Evolutionary conservation across 2,329 filamentous ascomycete genomes (phyloP).

Genomic region (Sphaceloma murrayae): DNA sequence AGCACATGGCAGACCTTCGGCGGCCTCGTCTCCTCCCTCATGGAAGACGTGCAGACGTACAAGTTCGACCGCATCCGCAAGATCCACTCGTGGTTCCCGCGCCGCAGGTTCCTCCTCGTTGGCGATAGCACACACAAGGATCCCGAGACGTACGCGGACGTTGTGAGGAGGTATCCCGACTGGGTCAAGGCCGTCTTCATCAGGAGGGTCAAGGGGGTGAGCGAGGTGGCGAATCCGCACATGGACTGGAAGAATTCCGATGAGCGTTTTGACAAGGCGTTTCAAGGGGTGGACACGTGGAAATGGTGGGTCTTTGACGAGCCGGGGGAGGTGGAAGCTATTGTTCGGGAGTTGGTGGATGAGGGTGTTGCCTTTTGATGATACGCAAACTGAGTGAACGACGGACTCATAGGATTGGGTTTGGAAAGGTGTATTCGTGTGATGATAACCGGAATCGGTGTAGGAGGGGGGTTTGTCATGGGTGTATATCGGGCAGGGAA

Average conservation of each 20-base stretch:
- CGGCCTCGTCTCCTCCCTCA: slow-evolving; percentile 69
- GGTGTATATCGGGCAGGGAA: too few species aligned
- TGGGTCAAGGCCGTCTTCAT: slow-evolving; percentile 84
- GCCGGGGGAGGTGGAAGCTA: slow-evolving; percentile 49
- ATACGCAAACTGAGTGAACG: neutral
- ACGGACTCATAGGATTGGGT: neutral
- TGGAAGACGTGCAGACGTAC: slow-evolving; percentile 72
- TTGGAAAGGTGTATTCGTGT: neutral
- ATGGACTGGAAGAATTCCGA: slow-evolving; percentile 59
- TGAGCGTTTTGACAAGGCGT: slow-evolving; percentile 72
- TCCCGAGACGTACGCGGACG: slow-evolving; percentile 78
- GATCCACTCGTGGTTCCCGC: slow-evolving; percentile 69
- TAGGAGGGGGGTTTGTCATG: too few species aligned
- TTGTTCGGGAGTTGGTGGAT: slow-evolving; percentile 30
- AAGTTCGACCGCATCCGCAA: slow-evolving; percentile 73
- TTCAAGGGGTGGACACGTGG: slow-evolving; percentile 58
- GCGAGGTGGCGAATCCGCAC: slow-evolving; percentile 55
- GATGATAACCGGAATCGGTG: neutral
- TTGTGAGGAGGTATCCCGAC: slow-evolving; percentile 56
- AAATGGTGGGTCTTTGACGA: slow-evolving; percentile 78
- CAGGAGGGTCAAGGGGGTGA: slow-evolving; percentile 61
- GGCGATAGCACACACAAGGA: slow-evolving; percentile 89
- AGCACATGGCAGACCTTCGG: slow-evolving; percentile 76
- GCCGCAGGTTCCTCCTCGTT: slow-evolving; percentile 68
- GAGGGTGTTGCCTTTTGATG: slow-evolving; percentile 20